Evolutionary conservation across 2,329 filamentous ascomycete genomes (phyloP).

Genomic region (Beauveria rudraprayagi): DNA sequence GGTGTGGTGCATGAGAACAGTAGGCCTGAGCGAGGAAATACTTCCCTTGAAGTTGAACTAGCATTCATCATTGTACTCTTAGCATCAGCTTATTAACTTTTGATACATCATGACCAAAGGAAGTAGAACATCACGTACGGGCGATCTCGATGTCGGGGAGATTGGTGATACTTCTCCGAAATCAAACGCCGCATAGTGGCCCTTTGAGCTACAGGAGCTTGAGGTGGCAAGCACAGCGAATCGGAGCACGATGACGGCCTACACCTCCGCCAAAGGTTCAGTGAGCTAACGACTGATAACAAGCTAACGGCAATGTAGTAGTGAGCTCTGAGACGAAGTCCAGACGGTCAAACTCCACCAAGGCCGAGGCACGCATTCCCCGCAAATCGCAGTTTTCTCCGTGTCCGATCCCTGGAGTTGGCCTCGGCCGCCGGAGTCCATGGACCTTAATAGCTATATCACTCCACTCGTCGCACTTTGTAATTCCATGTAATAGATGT

Average conservation of each 20-base stretch:
- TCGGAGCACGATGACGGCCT: background rate
- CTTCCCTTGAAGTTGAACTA: background rate
- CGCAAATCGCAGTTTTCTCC: slow-evolving; percentile 18
- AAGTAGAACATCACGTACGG: too few species aligned
- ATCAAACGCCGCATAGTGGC: background rate
- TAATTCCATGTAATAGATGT: background rate
- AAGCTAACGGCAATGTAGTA: background rate
- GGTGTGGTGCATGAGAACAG: background rate
- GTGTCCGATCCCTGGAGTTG: slow-evolving; percentile 13
- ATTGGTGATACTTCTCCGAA: background rate
- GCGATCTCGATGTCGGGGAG: background rate
- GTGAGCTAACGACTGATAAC: background rate
- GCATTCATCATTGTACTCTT: background rate
- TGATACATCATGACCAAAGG: background rate
- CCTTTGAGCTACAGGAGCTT: background rate
- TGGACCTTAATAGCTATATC: background rate
- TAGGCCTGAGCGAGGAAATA: too few species aligned
- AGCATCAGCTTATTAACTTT: background rate
- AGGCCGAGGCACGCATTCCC: slow-evolving; percentile 22
- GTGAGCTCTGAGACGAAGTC: background rate
- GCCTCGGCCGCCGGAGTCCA: background rate
- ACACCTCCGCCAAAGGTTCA: background rate
- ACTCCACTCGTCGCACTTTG: background rate
- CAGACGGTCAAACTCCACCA: slow-evolving; percentile 4
- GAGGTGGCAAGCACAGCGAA: background rate